Evolutionary conservation across 768 basidiomycete species (phyloP), one percentile per base, ranked within the genome.

Genomic region (Tricholoma hemisulphureum): DNA sequence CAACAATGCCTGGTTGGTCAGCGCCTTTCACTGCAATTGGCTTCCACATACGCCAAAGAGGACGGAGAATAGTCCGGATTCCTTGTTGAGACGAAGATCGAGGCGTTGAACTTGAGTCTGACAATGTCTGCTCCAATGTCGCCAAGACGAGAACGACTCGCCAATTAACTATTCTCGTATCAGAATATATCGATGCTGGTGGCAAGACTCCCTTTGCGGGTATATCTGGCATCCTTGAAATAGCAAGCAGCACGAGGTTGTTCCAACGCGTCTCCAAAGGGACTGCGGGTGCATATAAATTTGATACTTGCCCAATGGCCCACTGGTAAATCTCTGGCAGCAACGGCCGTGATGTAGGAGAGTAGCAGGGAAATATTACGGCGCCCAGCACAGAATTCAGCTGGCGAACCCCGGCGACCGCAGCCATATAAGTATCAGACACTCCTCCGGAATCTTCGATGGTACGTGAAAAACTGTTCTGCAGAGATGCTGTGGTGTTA

Each of bases 11-110:
- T 18, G 67, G 65, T 23, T 57, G 62, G 20, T n/a, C 55, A 53
- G 8, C 39, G 34, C 55, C 29, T 7, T 43, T 26, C 11, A 46
- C 28, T 10, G 62, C 55, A 49, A 57, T 37, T 24, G 65, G 54
- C 61, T 61, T 66, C 81, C 83, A 86, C 16, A 55, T 63, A 20
- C 60, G 64, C 77, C 79, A 81, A n/a, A 83, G 64, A 14, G 70
- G 57, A 11, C 71, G 69, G 6, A 71, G 54, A 20, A 73, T 64
- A 39, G 66, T 59, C 52, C 66, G 67, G 29, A 74, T 37, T 16
- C 37, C 51, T 45, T 61, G 16, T 60, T 60, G 18, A 45, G 41
- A 37, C 10, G 41, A 18, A 3, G 61, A n/a, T 1, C 24, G 51
- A 23, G 52, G 29, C 29, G 14, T 8, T 14, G 51, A 8, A 2